phyloP scores from a whole-genome alignment of 148 eudicot species.

The Fagopyrum homotropicum region DNA sequence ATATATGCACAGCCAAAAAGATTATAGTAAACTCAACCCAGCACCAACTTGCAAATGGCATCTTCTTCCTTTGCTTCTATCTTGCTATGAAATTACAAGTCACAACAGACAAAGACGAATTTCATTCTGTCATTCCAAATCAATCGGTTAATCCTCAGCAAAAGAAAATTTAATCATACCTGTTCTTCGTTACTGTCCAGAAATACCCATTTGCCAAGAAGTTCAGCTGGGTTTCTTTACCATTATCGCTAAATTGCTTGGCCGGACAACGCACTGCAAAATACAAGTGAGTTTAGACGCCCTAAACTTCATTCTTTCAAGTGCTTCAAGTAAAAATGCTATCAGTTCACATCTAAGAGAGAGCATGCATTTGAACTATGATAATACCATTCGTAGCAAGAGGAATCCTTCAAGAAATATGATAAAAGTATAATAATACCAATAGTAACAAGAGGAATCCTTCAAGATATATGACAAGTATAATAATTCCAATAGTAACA shows the following conservation, averaged over 20 bases:
- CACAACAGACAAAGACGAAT: background rate
- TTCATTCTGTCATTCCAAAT: background rate
- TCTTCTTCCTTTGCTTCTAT: background rate
- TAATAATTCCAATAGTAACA: background rate
- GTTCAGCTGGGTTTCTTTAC: background rate
- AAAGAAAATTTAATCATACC: background rate
- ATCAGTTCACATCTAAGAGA: background rate
- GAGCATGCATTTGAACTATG: no score
- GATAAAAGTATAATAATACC: no score
- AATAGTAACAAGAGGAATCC: no score
- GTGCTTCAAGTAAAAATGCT: background rate
- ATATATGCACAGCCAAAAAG: background rate
- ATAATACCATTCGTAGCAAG: no score
- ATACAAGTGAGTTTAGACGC: background rate
- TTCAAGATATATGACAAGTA: no score
- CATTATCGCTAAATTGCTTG: background rate
- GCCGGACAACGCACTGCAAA: background rate
- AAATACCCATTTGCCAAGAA: background rate
- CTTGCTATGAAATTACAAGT: background rate
- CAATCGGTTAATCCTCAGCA: background rate
- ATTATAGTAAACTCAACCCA: background rate
- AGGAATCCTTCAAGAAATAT: no score
- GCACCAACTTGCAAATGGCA: background rate
- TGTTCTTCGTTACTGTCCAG: slow-evolving; percentile 7
- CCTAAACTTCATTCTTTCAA: background rate